Evolutionary conservation across 23 red algal genomes (phyloP).

Genomic region (Chondrus crispus): DNA sequence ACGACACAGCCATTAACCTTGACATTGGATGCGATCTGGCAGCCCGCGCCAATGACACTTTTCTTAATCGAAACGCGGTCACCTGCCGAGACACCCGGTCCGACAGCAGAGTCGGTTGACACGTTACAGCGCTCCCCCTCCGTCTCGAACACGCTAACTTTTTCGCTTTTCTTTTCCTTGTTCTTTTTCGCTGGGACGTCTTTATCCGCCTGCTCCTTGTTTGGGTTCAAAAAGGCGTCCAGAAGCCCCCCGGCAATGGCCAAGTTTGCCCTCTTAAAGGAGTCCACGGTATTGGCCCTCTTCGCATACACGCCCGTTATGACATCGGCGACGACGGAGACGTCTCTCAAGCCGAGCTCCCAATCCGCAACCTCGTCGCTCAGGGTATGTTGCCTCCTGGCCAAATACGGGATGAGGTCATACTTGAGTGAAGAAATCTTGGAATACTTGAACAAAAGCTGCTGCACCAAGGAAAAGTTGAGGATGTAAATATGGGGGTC

Average conservation of each 20-base stretch:
- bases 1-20: slow-evolving; percentile 62
- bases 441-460: not conserved
- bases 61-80: slow-evolving; percentile 62
- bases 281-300: slow-evolving; percentile 22
- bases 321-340: slow-evolving; percentile 6
- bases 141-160: not conserved
- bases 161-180: slow-evolving; percentile 35
- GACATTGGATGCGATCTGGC: slow-evolving; percentile 12
- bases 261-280: slow-evolving; percentile 1
- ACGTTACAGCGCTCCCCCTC: slow-evolving; percentile 32
- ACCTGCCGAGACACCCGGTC: not conserved
- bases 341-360: not conserved
- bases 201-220: not conserved
- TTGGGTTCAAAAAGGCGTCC: not conserved
- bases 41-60: slow-evolving; percentile 27
- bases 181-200: slow-evolving; percentile 5
- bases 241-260: slow-evolving; percentile 17
- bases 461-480: not conserved
- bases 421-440: slow-evolving; percentile 38
- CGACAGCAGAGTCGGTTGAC: slow-evolving; percentile 34
- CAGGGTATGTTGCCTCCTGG: slow-evolving; percentile 41
- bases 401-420: slow-evolving; percentile 56
- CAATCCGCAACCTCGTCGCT: not conserved
- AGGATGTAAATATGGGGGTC: slow-evolving; percentile 56
- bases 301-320: slow-evolving; percentile 5